phyloP scores from a whole-genome alignment of 2,329 filamentous ascomycete genomes.

The Leptodontidium sp. region DNA sequence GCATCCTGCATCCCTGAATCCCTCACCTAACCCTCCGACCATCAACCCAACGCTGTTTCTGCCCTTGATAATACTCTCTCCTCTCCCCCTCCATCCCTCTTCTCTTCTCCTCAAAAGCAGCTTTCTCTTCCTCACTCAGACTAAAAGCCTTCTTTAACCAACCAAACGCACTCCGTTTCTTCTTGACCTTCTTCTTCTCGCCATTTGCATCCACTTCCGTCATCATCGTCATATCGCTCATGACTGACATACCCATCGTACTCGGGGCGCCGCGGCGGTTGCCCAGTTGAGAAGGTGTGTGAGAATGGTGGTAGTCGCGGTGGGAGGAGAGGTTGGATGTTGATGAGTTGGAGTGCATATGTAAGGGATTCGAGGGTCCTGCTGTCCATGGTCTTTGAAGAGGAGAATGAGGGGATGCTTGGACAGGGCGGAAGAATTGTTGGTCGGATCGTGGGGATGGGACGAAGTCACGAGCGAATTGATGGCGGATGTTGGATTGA shows the following conservation, averaged over 20 bases:
- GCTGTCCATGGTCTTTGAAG: slow-evolving; percentile 56
- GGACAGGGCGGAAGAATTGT: slow-evolving; percentile 68
- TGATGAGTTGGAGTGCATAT: slow-evolving; percentile 51
- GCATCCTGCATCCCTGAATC: not conserved
- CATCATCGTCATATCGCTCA: slow-evolving; percentile 59
- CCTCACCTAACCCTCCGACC: slow-evolving; percentile 36
- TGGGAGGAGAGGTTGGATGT: slow-evolving; percentile 54
- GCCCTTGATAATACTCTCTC: slow-evolving; percentile 31
- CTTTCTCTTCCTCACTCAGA: slow-evolving; percentile 68
- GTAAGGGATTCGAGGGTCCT: slow-evolving; percentile 39
- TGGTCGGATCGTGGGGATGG: slow-evolving; percentile 56
- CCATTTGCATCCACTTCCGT: slow-evolving; percentile 43
- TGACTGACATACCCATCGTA: slow-evolving; percentile 55
- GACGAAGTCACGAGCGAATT: slow-evolving; percentile 33
- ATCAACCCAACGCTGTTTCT: slow-evolving; percentile 38
- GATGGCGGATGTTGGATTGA: slow-evolving; percentile 23
- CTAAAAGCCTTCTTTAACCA: slow-evolving; percentile 75
- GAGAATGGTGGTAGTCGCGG: slow-evolving; percentile 26
- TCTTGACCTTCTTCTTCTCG: slow-evolving; percentile 58
- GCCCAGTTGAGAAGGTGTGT: slow-evolving; percentile 35
- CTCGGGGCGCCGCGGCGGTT: slow-evolving; percentile 43
- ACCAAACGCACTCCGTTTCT: slow-evolving; percentile 72
- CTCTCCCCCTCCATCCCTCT: slow-evolving; percentile 33
- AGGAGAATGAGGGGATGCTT: slow-evolving; percentile 69
- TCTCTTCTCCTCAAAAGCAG: slow-evolving; percentile 64